Conservation (phyloP, 371 early-diverging fungal species). For the Mucor irregularis region DNA sequence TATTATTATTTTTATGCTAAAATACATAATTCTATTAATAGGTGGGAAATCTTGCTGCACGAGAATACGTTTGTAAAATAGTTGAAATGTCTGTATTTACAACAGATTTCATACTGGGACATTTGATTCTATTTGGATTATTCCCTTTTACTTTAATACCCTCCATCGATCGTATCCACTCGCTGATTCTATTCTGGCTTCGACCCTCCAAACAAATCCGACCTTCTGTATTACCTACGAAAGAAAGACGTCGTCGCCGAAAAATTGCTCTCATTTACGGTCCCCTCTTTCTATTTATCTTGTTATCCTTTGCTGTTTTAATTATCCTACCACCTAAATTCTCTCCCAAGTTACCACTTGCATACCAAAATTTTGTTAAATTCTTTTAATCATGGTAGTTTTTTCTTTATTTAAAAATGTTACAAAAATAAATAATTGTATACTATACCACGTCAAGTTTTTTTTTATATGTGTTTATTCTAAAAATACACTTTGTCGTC, state of each 20-base stretch:
- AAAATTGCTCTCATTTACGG: conserved; percentile 15
- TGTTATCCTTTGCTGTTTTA: conserved; percentile 17
- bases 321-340: conserved; percentile 24
- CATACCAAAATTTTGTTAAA: conserved; percentile 17
- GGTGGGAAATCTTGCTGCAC: conserved; percentile 48
- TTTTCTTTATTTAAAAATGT: no score
- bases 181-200: conserved; percentile 83
- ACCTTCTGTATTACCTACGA: conserved; percentile 28
- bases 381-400: no score
- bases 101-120: conserved; percentile 78
- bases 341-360: conserved; percentile 12
- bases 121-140: conserved; percentile 74
- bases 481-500: no score
- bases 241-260: conserved; percentile 19
- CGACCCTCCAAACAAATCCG: conserved; percentile 47
- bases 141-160: conserved; percentile 74
- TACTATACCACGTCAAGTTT: no score
- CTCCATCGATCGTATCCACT: conserved; percentile 76
- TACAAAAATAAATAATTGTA: background rate
- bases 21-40: background rate
- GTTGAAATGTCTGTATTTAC: conserved; percentile 86
- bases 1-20: background rate
- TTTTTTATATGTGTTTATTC: no score
- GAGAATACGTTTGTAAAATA: conserved; percentile 85
- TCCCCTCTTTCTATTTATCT: conserved; percentile 18